A percentile compares a stretch with the other conserved stretches of the same genome.
Conservation (phyloP, 1,139 yeast species). For the Spathaspora sp. region DNA sequence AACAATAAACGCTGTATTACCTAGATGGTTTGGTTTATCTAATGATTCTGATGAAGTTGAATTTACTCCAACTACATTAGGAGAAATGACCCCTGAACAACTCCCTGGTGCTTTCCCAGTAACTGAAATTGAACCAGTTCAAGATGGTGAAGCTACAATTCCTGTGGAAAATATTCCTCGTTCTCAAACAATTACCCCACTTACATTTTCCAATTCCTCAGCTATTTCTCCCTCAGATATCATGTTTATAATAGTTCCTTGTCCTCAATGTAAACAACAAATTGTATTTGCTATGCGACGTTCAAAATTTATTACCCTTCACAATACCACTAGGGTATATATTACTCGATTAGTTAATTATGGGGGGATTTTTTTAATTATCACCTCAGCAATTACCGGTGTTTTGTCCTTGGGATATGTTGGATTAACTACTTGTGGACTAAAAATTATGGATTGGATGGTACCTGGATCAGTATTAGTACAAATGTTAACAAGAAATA, state of each 20-base stretch:
- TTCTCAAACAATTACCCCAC: not conserved
- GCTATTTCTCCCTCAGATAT: slow-evolving; percentile 1
- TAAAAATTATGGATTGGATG: slow-evolving; percentile 38
- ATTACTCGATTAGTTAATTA: slow-evolving; percentile 27
- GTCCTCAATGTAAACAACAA: slow-evolving; percentile 46
- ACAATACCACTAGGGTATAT: slow-evolving; percentile 20
- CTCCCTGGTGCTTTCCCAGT: slow-evolving; percentile 5
- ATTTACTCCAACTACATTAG: not conserved
- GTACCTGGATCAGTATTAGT: slow-evolving; percentile 38
- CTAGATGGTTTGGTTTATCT: not conserved
- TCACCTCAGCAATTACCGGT: slow-evolving; percentile 45
- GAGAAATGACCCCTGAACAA: not conserved
- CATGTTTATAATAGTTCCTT: slow-evolving; percentile 30
- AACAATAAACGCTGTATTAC: not conserved
- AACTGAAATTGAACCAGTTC: not conserved
- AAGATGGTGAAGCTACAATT: not conserved
- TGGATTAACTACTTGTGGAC: slow-evolving; percentile 42
- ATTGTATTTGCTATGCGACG: slow-evolving; percentile 35
- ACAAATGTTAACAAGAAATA: slow-evolving; percentile 24
- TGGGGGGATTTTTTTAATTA: slow-evolving; percentile 35
- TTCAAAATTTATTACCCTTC: slow-evolving; percentile 27
- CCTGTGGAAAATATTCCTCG: not conserved
- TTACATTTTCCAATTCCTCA: not conserved
- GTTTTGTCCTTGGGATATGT: slow-evolving; percentile 42
- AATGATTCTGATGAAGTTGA: not conserved